Evolutionary conservation across 176 grass and related monocot species (phyloP), one percentile per base, ranked within the genome.

Genomic region (Cenchrus americanus): DNA sequence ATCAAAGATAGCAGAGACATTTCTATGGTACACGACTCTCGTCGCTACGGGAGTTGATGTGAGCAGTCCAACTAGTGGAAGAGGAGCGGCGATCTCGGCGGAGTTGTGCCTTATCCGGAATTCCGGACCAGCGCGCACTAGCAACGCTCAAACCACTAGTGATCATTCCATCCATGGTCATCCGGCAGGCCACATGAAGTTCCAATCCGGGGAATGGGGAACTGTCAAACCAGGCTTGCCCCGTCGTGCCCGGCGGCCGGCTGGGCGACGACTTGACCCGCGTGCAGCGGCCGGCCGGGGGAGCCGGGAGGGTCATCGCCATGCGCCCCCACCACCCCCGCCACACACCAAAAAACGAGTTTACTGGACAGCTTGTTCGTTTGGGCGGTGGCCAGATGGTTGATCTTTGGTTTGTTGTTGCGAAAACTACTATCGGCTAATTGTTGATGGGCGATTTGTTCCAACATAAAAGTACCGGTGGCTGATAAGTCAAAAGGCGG

Each of bases 231-330:
- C 40, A 47, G 14, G 27, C 5, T 17, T 78, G 22, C 42, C 76
- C 4, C 41, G 75, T 78, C 75, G 37, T 62, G 10, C 57, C 43
- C 60, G 44, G 44, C 60, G 59, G 60, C 24, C 43, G 59, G 60
- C 24, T 23, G 40, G 76, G 76, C 76, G 59, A 64, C 23, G 76
- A 75, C 51, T 49, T 64, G 57, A 32, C 47, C 14, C 70, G 14
- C 47, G 8, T 1, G 49, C 1, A 14, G 49, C 47, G 24, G 14
- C 15, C 26, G 70, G 12, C 55, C 53, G 10, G 14, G 15, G 14
- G 18, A n/a, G n/a, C n/a, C n/a, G n/a, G n/a, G n/a, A 4, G 51
- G 51, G 51, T 44, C 43, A 44, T 44, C 43, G 43, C 43, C 73
- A 41, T 34, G 19, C 75, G 14, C 15, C 47, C 71, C 23, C 22